Conservation (phyloP, 2,329 filamentous ascomycete genomes). For the Cordyceps javanica region DNA sequence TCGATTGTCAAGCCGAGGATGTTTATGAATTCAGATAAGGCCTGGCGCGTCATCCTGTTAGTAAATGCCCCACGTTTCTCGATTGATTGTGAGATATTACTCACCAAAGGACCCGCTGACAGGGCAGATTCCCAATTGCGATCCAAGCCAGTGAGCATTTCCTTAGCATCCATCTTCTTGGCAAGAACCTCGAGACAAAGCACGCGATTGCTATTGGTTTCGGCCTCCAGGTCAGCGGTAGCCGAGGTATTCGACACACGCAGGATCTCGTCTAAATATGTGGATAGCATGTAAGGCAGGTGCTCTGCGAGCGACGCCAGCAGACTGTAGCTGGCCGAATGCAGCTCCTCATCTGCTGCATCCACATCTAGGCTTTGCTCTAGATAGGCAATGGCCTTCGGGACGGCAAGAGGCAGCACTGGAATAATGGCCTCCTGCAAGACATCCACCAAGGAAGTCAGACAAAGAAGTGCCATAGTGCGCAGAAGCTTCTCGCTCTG, state of each 20-base stretch:
- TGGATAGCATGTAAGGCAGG: slow-evolving; percentile 82
- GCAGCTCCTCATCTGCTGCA: slow-evolving; percentile 55
- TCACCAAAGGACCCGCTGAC: slow-evolving; percentile 54
- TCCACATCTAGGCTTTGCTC: slow-evolving; percentile 51
- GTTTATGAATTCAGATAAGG: slow-evolving; percentile 61
- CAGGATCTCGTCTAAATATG: slow-evolving; percentile 67
- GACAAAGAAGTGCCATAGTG: slow-evolving; percentile 78
- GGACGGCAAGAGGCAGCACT: slow-evolving; percentile 69
- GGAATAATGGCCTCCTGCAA: slow-evolving; percentile 81
- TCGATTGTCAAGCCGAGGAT: slow-evolving; percentile 67
- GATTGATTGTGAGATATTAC: slow-evolving; percentile 25
- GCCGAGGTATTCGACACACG: slow-evolving; percentile 67
- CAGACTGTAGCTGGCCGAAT: slow-evolving; percentile 77
- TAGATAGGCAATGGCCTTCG: slow-evolving; percentile 66
- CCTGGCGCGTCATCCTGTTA: slow-evolving; percentile 33
- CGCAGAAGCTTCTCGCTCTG: slow-evolving; percentile 66
- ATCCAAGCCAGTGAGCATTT: slow-evolving; percentile 67
- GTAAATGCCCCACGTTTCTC: slow-evolving; percentile 2
- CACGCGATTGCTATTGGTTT: slow-evolving; percentile 57
- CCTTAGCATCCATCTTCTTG: slow-evolving; percentile 68
- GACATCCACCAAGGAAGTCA: slow-evolving; percentile 85
- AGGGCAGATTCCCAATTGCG: slow-evolving; percentile 65
- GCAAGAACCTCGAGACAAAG: slow-evolving; percentile 70
- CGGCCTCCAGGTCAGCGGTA: slow-evolving; percentile 51
- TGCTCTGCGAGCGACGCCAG: slow-evolving; percentile 74